Conservation (phyloP, 164 flowering plant genomes). For the Berberis thunbergii region DNA sequence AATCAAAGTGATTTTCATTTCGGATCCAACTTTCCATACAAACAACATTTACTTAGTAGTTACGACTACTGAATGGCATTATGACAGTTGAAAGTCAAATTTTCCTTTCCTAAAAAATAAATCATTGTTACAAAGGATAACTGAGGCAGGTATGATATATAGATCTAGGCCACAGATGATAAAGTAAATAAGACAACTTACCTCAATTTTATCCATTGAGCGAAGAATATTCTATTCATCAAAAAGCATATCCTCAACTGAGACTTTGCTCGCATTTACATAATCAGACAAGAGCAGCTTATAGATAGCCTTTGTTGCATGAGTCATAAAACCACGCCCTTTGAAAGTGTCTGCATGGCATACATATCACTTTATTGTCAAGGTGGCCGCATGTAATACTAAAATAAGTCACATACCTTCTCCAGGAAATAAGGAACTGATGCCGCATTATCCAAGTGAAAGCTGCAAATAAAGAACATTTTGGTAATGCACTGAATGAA, state of each 20-base stretch:
- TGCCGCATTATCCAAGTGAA: conserved; percentile 98
- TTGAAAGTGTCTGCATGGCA: conserved; percentile 74
- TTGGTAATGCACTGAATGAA: background rate
- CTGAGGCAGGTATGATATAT: too few relatives aligned
- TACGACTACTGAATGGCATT: too few relatives aligned
- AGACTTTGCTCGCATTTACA: conserved; percentile 47
- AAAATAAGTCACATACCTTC: conserved; percentile 44
- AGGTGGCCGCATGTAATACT: background rate
- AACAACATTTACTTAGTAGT: too few relatives aligned
- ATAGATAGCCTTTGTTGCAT: conserved; percentile 77
- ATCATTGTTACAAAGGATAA: too few relatives aligned
- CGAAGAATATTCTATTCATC: conserved; percentile 61
- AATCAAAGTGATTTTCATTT: too few relatives aligned
- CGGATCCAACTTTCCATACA: too few relatives aligned
- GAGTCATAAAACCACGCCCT: conserved; percentile 68
- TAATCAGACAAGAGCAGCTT: conserved; percentile 38
- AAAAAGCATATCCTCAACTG: conserved; percentile 71
- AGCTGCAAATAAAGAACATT: conserved; percentile 43
- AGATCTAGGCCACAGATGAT: background rate
- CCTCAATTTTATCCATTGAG: conserved; percentile 98
- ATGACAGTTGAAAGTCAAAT: too few relatives aligned
- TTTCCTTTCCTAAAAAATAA: too few relatives aligned
- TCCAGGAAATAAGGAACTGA: conserved; percentile 93
- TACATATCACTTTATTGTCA: background rate
- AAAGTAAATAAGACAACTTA: background rate